Conservation (phyloP, 1,284 basidiomycete genomes). For the Boletellus deceptivus region DNA sequence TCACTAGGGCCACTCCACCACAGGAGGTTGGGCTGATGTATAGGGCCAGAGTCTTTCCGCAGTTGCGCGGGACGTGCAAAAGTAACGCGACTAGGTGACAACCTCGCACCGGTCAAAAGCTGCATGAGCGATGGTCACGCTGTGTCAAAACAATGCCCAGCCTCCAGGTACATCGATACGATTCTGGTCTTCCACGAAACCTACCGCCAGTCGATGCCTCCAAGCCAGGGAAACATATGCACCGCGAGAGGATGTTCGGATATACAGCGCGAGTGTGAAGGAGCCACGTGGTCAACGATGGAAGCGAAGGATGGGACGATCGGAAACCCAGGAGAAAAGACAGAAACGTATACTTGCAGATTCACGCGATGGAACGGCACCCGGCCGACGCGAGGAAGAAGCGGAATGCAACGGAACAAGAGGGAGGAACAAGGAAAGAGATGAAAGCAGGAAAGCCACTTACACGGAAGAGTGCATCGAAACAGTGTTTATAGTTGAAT, state of each 20-base stretch:
- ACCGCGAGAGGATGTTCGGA: neutral
- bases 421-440: neutral
- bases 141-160: slow-evolving; percentile 8
- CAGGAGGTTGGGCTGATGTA: slow-evolving; percentile 6
- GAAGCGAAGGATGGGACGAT: no score
- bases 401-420: neutral
- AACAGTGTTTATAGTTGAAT: slow-evolving; percentile 84
- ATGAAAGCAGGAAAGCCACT: slow-evolving; percentile 23
- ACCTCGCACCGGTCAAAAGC: neutral
- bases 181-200: neutral
- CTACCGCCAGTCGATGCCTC: neutral
- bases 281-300: no score
- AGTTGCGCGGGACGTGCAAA: neutral
- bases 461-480: slow-evolving; percentile 81
- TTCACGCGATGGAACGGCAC: neutral
- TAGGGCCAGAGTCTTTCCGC: slow-evolving; percentile 7
- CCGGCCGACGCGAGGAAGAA: neutral
- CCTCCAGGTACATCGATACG: neutral
- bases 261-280: no score
- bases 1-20: no score
- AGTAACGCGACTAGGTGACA: neutral
- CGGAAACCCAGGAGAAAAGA: no score
- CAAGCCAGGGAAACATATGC: neutral
- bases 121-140: slow-evolving; percentile 8
- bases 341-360: neutral